Conservation (phyloP, 1,284 basidiomycete species). For the Apiotrichum sp. region DNA sequence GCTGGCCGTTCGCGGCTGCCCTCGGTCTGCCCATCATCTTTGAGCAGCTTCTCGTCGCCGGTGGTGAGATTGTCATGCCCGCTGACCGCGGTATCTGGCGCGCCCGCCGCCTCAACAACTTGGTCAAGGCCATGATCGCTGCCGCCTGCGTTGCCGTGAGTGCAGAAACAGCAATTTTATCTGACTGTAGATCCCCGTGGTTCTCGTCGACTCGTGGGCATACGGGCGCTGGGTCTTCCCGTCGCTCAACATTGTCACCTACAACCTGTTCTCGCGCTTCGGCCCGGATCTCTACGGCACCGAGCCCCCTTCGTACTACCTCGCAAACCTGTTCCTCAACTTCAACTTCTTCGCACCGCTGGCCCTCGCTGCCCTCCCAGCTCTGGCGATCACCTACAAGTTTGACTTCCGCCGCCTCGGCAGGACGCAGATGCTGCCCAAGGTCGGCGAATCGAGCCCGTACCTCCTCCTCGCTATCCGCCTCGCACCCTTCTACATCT, state of each 20-base stretch:
- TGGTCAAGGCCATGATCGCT: slow-evolving; percentile 56
- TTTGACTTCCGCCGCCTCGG: slow-evolving; percentile 76
- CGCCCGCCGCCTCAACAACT: slow-evolving; percentile 56
- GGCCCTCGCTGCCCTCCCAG: slow-evolving; percentile 72
- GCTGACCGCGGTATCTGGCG: slow-evolving; percentile 55
- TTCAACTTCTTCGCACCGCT: slow-evolving; percentile 83
- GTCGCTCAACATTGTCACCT: slow-evolving; percentile 87
- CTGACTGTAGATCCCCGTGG: slow-evolving; percentile 55
- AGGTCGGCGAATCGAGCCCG: slow-evolving; percentile 62
- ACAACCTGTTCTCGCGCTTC: slow-evolving; percentile 73
- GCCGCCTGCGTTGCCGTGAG: slow-evolving; percentile 65
- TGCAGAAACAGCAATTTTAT: slow-evolving; percentile 11
- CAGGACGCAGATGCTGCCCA: slow-evolving; percentile 52
- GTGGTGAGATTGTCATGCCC: slow-evolving; percentile 62
- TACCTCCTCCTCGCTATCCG: slow-evolving; percentile 69
- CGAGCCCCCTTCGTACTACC: slow-evolving; percentile 76
- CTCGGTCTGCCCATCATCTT: slow-evolving; percentile 82
- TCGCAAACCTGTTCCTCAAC: slow-evolving; percentile 81
- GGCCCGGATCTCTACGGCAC: slow-evolving; percentile 88
- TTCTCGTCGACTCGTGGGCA: slow-evolving; percentile 74
- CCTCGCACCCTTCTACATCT: slow-evolving; percentile 80
- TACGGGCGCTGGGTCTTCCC: slow-evolving; percentile 76
- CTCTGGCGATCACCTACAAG: slow-evolving; percentile 66
- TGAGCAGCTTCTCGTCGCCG: slow-evolving; percentile 79
- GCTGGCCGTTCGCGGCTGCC: slow-evolving; percentile 91